Conservation (phyloP, 2,329 filamentous ascomycete genomes). For the Tolypocladium tropicale region DNA sequence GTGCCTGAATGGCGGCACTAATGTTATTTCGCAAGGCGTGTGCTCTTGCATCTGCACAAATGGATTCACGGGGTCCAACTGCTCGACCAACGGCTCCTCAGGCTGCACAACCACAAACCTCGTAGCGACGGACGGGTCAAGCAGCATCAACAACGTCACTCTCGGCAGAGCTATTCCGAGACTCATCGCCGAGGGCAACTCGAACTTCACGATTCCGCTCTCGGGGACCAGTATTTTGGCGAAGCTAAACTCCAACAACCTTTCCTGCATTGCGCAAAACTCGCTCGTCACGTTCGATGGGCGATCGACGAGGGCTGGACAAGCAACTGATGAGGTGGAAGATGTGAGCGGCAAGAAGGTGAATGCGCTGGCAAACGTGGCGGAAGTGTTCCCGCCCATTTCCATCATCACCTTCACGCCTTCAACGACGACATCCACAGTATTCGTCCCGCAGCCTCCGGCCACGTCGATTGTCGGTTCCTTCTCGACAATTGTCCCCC, state of each 20-base stretch:
- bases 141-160: constrained; percentile 55
- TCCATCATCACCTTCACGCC: constrained; percentile 4
- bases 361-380: neutral
- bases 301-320: constrained; percentile 22
- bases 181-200: constrained; percentile 53
- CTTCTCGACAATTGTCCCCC: neutral
- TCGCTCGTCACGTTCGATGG: constrained; percentile 78
- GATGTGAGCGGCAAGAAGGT: neutral
- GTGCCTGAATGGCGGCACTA: constrained; percentile 75
- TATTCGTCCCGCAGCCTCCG: neutral
- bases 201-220: constrained; percentile 68
- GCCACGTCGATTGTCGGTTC: neutral
- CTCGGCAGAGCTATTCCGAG: constrained; percentile 70
- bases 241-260: constrained; percentile 62
- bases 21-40: constrained; percentile 52
- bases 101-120: constrained; percentile 44
- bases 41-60: constrained; percentile 87
- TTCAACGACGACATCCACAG: neutral
- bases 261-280: constrained; percentile 80
- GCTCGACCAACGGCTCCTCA: constrained; percentile 32
- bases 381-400: constrained; percentile 1
- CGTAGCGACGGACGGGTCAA: constrained; percentile 26
- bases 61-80: constrained; percentile 61
- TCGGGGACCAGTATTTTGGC: constrained; percentile 59
- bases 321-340: constrained; percentile 2